A percentile compares a stretch with the other conserved stretches of the same genome.
These are phyloP conservation scores for Wallemia ichthyophaga DNA, from an alignment of 1,284 basidiomycete genomes.

Conservation along the genomic window DNA sequence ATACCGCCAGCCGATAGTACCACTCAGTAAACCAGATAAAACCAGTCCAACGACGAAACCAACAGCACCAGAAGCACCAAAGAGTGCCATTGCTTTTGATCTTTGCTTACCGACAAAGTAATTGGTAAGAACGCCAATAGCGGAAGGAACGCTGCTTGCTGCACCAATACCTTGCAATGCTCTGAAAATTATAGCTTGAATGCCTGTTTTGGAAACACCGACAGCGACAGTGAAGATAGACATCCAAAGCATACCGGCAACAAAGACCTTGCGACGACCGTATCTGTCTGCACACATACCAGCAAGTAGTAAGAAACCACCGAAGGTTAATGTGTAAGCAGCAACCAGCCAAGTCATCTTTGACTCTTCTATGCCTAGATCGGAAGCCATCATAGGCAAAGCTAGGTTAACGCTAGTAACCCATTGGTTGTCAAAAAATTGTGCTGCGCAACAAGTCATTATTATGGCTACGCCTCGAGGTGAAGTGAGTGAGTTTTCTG, in stretches of 20 bases:
- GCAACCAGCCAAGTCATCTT: background rate
- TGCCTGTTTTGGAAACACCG: background rate
- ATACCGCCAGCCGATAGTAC: constrained; percentile 8
- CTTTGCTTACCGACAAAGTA: constrained; percentile 3
- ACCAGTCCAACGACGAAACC: constrained; percentile 5
- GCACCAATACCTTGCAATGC: constrained; percentile 5
- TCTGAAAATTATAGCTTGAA: background rate
- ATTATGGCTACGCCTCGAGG: background rate
- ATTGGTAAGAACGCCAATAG: constrained; percentile 3
- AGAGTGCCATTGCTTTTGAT: constrained; percentile 2
- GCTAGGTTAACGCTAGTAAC: background rate
- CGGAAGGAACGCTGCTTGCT: constrained; percentile 2
- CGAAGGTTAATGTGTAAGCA: constrained; percentile 4
- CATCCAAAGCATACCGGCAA: background rate
- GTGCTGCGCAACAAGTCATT: background rate
- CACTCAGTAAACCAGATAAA: constrained; percentile 3
- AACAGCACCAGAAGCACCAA: constrained; percentile 3
- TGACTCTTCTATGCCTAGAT: background rate
- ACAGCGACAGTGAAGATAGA: background rate
- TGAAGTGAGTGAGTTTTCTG: background rate
- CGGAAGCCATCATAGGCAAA: background rate
- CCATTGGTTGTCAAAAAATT: background rate
- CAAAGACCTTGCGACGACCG: constrained; percentile 4
- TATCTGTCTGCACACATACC: constrained; percentile 6
- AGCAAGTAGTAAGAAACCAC: constrained; percentile 5